Evolutionary conservation across 2,329 filamentous ascomycete genomes (phyloP).

Genomic region (Ophiostoma perfectum): DNA sequence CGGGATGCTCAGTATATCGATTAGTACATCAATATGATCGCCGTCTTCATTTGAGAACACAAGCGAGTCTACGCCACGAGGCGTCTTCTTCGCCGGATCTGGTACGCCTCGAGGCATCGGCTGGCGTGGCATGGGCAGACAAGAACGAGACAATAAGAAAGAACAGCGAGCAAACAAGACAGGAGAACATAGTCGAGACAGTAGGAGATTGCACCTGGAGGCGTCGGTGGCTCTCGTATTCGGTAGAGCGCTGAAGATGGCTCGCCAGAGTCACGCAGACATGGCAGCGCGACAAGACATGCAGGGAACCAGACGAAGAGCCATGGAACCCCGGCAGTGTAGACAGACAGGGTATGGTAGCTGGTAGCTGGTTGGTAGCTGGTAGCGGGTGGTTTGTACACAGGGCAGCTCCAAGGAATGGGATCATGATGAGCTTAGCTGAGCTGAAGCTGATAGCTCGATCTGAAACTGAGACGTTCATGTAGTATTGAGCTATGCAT

Average conservation of each 20-base stretch:
- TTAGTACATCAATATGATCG: background rate
- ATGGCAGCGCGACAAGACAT: constrained; percentile 3
- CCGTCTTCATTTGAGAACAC: background rate
- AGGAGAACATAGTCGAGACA: background rate
- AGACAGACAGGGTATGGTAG: no score
- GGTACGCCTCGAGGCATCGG: background rate
- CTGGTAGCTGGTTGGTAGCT: no score
- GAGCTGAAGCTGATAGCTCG: background rate
- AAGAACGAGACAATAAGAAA: background rate
- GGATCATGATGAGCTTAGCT: background rate
- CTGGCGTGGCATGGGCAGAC: background rate
- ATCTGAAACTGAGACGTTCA: background rate
- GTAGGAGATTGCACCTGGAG: constrained; percentile 1
- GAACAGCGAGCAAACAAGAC: background rate
- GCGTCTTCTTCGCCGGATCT: constrained; percentile 2
- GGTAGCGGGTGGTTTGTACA: background rate
- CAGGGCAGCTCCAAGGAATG: background rate
- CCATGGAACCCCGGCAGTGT: background rate
- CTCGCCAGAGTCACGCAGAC: background rate
- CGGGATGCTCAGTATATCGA: no score
- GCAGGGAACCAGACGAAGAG: background rate
- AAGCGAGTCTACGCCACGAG: constrained; percentile 1
- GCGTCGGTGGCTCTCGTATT: constrained; percentile 12
- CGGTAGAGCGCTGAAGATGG: background rate
- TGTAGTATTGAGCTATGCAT: background rate